A percentile compares a stretch with the other conserved stretches of the same genome.
These are phyloP conservation scores for Neurospora sp. DNA, from an alignment of 495 filamentous ascomycete species.

Conservation along the genomic window DNA sequence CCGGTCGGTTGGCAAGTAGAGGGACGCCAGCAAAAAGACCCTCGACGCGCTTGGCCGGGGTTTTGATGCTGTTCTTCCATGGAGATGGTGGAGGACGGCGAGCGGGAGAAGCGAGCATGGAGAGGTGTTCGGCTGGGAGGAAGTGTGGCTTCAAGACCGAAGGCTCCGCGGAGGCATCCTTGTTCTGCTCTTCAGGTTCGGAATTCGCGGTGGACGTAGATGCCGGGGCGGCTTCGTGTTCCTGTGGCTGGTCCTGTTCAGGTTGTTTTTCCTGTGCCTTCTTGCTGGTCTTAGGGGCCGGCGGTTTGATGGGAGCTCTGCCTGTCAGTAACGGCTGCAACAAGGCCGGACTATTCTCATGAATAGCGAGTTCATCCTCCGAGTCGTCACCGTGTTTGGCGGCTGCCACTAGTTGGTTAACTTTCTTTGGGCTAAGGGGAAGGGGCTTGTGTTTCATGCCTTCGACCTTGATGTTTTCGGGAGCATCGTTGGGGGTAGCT, in stretches of 20 bases:
- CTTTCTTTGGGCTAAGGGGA: conserved; percentile 47
- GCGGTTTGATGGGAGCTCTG: conserved; percentile 35
- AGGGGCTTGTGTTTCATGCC: conserved; percentile 17
- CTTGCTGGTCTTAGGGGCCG: conserved; percentile 7
- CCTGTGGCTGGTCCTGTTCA: neutral
- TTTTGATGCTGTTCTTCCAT: conserved; percentile 38
- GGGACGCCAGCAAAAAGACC: conserved; percentile 8
- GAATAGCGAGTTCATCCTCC: conserved; percentile 44
- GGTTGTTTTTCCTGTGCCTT: conserved; percentile 6
- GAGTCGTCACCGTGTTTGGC: conserved; percentile 18
- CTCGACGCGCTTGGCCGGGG: conserved; percentile 34
- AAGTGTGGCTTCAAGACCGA: neutral
- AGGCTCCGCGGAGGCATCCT: neutral
- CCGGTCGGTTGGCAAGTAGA: neutral
- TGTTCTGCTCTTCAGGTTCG: neutral
- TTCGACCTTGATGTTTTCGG: conserved; percentile 17
- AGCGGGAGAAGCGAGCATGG: conserved; percentile 37
- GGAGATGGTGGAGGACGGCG: conserved; percentile 36
- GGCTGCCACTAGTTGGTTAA: conserved; percentile 36
- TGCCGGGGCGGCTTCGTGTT: conserved; percentile 8
- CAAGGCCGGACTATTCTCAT: conserved; percentile 33
- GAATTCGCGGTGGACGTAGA: conserved; percentile 32
- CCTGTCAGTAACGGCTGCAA: conserved; percentile 29
- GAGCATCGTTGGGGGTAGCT: neutral
- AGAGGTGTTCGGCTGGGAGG: neutral